Base-by-base conservation (phyloP, 1,284 basidiomycete species). In the Leccinum pseudoinsigne region DNA sequence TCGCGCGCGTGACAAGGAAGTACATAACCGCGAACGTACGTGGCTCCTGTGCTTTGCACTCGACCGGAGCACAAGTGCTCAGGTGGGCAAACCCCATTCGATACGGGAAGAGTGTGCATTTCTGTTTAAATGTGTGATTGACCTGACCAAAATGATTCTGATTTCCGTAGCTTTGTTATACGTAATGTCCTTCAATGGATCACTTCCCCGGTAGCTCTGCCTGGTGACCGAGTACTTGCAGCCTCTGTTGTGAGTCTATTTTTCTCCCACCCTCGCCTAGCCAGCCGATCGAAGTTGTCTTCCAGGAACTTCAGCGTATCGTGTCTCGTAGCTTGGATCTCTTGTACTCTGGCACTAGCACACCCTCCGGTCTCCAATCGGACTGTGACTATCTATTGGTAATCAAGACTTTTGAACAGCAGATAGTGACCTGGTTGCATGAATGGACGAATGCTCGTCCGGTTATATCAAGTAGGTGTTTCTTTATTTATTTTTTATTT, bases 41-140 rank as follows among this genome's bases (percentile, higher is more conserved):
- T 98, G 96, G 96, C 83, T 97, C 60, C 78, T 96, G 66, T 97
- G 94, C 74, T 98, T 94, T 76, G 87, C 87, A 62, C 82, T 97
- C 42, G 96, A 98, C 76, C 86, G 95, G 62, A 96, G 94, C 67
- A 85, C 92, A 64, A 94, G 93, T 67, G 92, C 95, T 1, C 95
- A 96, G 79, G 93, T 95, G 92, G 93, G 94, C 62, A 95, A 95
- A 76, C 93, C 93, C 3, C 85, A 91, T 73, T 88, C 88, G 8
- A 89, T 95, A 69, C 88, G 88, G 73, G 91, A 92, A 80, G 94
- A 92, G 93, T 93, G 77, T 72, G 92, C 84, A 56, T 58, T 47
- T 69, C 67, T 64, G 67, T 55, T 60, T 12, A 21, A 26, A 21
- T 12, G 8, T 31, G 53, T 55, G n/a, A 40, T 23, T 21, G 12